Conservation (phyloP, 139 green algal genomes). For the Auxenochlorella pyrenoidosa region DNA sequence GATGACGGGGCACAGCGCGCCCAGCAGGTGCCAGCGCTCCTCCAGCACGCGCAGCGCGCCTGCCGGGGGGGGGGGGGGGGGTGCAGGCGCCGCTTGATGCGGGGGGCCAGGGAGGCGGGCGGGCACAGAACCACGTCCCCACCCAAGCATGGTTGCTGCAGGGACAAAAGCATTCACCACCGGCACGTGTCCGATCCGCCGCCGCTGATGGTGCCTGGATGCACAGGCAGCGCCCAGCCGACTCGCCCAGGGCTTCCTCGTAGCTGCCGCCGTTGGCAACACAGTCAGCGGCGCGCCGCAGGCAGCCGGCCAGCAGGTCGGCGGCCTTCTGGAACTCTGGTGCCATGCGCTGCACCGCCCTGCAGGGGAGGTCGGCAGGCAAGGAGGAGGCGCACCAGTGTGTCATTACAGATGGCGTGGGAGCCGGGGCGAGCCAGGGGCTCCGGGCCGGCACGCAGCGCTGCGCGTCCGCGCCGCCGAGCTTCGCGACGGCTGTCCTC, state of each 20-base stretch:
- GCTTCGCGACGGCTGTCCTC: too few species aligned
- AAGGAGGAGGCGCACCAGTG: too few species aligned
- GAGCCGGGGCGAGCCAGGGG: too few species aligned
- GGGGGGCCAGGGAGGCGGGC: not conserved
- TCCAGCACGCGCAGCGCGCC: conserved; percentile 17
- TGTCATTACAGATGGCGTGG: too few species aligned
- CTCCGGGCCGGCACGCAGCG: too few species aligned
- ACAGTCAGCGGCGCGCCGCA: conserved; percentile 6
- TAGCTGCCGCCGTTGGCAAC: not conserved
- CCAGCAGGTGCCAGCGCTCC: conserved; percentile 25
- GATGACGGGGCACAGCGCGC: conserved; percentile 25
- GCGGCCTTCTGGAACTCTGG: not conserved
- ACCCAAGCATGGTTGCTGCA: too few species aligned
- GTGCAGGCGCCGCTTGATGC: not conserved
- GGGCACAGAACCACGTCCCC: too few species aligned
- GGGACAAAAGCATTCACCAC: too few species aligned
- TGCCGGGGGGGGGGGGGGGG: not conserved
- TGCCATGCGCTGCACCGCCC: conserved; percentile 12
- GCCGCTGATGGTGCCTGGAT: too few species aligned
- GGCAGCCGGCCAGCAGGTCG: not conserved
- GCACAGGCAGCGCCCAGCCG: not conserved
- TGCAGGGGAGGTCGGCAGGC: not conserved
- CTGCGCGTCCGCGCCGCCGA: too few species aligned
- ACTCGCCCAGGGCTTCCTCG: conserved; percentile 4
- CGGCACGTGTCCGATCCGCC: too few species aligned